Evolutionary conservation across 2,329 filamentous ascomycete species (phyloP).

Genomic region (Talaromyces verruculosus): DNA sequence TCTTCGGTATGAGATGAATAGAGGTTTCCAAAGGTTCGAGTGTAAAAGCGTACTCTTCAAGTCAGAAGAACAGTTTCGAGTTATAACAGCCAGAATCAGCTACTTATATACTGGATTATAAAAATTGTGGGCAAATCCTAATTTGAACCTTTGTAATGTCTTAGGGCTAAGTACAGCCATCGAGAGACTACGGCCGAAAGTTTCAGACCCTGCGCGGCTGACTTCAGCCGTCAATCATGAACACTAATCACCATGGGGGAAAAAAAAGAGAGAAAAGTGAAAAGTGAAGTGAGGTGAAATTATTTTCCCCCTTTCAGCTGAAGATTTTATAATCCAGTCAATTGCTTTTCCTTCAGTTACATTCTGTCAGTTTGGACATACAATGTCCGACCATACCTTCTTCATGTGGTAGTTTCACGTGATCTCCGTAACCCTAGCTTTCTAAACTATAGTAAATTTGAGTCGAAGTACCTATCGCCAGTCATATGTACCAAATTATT

Average conservation of each 20-base stretch:
- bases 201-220: neutral
- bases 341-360: too few species aligned
- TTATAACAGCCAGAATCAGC: too few species aligned
- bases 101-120: neutral
- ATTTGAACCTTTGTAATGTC: neutral
- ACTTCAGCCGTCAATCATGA: too few species aligned
- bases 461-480: neutral
- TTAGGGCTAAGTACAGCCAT: neutral
- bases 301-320: neutral
- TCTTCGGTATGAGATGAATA: too few species aligned
- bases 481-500: neutral
- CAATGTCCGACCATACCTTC: neutral
- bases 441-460: neutral
- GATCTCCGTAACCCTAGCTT: neutral
- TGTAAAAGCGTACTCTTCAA: neutral
- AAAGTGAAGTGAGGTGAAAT: neutral
- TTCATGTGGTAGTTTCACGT: neutral
- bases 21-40: too few species aligned
- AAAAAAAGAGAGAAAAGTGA: neutral
- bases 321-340: too few species aligned
- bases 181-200: neutral
- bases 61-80: neutral
- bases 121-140: neutral
- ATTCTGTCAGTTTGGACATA: too few species aligned
- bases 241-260: neutral